A percentile compares a stretch with the other conserved stretches of the same genome.
Conservation (phyloP, 352 stramenopile species). For the Phytophthora pini region DNA sequence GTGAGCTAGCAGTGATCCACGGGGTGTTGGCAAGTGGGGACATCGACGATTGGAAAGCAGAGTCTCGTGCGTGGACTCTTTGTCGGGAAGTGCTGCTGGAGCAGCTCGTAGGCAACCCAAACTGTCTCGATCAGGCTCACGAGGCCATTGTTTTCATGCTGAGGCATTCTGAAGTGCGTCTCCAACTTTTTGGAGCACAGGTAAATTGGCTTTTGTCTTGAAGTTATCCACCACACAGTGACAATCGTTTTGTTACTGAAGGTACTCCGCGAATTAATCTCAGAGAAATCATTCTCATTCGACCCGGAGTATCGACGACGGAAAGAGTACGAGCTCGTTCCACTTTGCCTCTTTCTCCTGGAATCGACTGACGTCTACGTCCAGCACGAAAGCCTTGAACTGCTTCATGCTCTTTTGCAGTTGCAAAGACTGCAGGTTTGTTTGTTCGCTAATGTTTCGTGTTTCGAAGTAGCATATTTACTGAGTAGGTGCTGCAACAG, state of each 20-base stretch:
- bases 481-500: conserved; percentile 25
- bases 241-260: conserved; percentile 16
- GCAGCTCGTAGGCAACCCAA: conserved; percentile 60
- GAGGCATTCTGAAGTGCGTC: conserved; percentile 22
- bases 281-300: conserved; percentile 57
- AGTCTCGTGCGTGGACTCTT: conserved; percentile 28
- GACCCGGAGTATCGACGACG: conserved; percentile 40
- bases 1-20: conserved; percentile 53
- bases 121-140: conserved; percentile 35
- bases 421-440: conserved; percentile 42
- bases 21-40: conserved; percentile 41
- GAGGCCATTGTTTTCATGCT: conserved; percentile 56
- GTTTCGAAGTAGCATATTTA: background rate
- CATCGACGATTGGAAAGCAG: conserved; percentile 16
- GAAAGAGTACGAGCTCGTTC: conserved; percentile 49
- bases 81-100: conserved; percentile 62
- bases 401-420: conserved; percentile 60
- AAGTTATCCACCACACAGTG: background rate
- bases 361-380: conserved; percentile 44
- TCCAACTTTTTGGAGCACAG: conserved; percentile 66
- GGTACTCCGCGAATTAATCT: conserved; percentile 66
- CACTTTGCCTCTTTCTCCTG: conserved; percentile 43
- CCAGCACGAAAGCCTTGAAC: conserved; percentile 69
- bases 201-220: conserved; percentile 17
- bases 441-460: background rate